Conservation (phyloP, 257 asterid genomes). For the Gentiana macrophylla region DNA sequence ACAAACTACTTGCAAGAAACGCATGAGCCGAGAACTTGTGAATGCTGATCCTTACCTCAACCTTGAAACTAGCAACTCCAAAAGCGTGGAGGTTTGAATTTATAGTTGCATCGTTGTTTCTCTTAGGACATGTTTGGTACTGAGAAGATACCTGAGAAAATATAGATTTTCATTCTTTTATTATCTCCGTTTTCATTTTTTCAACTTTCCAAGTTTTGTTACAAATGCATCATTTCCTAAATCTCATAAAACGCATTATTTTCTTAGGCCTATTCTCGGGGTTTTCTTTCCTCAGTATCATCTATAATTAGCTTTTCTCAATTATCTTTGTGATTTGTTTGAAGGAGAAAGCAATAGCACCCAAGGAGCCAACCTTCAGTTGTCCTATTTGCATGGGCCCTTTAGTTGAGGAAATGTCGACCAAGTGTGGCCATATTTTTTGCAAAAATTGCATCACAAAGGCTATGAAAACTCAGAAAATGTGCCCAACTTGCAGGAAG, state of each 20-base stretch:
- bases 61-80: conserved; percentile 32
- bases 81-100: too few relatives aligned
- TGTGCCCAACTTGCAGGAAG: conserved; percentile 91
- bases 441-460: conserved; percentile 82
- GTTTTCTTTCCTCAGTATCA: too few relatives aligned
- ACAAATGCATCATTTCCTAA: too few relatives aligned
- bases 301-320: background rate
- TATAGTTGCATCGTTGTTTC: too few relatives aligned
- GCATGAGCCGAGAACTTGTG: conserved; percentile 44
- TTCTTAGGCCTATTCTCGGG: too few relatives aligned
- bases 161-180: too few relatives aligned
- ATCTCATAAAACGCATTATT: too few relatives aligned
- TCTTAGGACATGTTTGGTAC: too few relatives aligned
- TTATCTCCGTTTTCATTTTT: too few relatives aligned
- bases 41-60: conserved; percentile 42
- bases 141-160: too few relatives aligned
- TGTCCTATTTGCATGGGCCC: conserved; percentile 92
- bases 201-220: too few relatives aligned
- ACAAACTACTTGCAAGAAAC: conserved; percentile 29
- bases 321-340: conserved; percentile 10
- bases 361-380: conserved; percentile 55
- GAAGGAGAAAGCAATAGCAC: conserved; percentile 33
- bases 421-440: conserved; percentile 93
- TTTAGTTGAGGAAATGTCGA: conserved; percentile 64
- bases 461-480: conserved; percentile 61